These are phyloP conservation scores for Auricularia sp. DNA, from an alignment of 768 basidiomycete genomes.

Conservation along the genomic window DNA sequence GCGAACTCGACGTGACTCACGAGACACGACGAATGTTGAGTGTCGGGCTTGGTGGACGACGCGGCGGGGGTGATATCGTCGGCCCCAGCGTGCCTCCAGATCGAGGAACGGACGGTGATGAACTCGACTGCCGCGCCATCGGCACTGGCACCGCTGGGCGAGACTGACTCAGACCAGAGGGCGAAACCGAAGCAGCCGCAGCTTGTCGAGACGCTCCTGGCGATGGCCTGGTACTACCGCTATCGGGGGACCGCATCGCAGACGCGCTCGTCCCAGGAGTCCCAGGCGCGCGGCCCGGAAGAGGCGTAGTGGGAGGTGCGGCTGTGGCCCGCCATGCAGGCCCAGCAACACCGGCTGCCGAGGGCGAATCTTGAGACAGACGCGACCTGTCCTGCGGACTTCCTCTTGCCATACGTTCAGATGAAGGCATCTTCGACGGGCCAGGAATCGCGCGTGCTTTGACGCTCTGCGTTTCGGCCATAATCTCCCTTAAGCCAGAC, in stretches of 20 bases:
- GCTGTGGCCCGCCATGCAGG: neutral
- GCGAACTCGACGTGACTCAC: conserved; percentile 9
- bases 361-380: too few species aligned
- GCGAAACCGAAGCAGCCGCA: neutral
- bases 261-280: too few species aligned
- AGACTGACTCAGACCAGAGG: neutral
- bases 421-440: neutral
- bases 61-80: neutral
- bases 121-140: too few species aligned
- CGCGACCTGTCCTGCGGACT: neutral
- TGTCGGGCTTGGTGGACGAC: conserved; percentile 6
- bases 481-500: conserved; percentile 75
- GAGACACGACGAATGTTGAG: conserved; percentile 1
- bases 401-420: neutral
- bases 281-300: neutral
- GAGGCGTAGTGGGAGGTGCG: neutral
- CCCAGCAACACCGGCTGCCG: neutral
- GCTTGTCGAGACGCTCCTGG: neutral
- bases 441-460: neutral
- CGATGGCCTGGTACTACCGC: too few species aligned
- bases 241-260: too few species aligned
- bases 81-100: neutral
- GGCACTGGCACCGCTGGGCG: neutral
- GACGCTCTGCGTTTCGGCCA: conserved; percentile 59
- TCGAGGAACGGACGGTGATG: too few species aligned